Conservation (phyloP, 129 eudicot genomes). For the Gnaphalium uliginosum region DNA sequence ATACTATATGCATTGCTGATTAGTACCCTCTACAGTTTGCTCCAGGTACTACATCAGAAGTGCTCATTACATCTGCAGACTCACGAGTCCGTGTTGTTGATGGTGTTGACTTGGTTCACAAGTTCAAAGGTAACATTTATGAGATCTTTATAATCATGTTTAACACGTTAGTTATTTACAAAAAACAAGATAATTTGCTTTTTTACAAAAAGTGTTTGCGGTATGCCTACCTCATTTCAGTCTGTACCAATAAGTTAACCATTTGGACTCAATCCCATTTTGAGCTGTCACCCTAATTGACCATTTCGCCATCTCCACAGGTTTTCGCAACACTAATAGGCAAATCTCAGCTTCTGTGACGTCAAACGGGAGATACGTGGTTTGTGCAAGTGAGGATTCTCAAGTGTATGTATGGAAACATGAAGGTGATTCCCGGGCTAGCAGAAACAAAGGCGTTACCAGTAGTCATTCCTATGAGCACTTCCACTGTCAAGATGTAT, state of each 20-base stretch:
- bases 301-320: constrained; percentile 27
- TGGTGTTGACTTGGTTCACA: constrained; percentile 79
- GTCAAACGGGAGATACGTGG: constrained; percentile 73
- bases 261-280: not conserved
- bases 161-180: not conserved
- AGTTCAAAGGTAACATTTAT: constrained; percentile 70
- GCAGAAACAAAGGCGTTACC: constrained; percentile 68
- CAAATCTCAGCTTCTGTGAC: constrained; percentile 94
- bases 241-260: not conserved
- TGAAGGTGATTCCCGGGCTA: constrained; percentile 73
- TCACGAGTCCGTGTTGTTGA: constrained; percentile 92
- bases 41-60: constrained; percentile 90
- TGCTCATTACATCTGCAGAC: constrained; percentile 93
- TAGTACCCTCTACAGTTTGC: constrained; percentile 62
- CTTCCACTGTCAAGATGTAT: constrained; percentile 84
- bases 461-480: constrained; percentile 77
- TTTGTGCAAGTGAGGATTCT: constrained; percentile 95
- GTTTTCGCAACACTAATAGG: constrained; percentile 83
- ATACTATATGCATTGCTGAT: not conserved
- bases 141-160: constrained; percentile 8
- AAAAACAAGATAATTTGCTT: too few relatives aligned
- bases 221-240: not conserved
- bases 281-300: too few relatives aligned
- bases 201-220: not conserved
- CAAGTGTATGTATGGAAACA: constrained; percentile 93